These are phyloP conservation scores for Claviceps capensis DNA, from an alignment of 2,329 filamentous ascomycete genomes.

Conservation along the genomic window DNA sequence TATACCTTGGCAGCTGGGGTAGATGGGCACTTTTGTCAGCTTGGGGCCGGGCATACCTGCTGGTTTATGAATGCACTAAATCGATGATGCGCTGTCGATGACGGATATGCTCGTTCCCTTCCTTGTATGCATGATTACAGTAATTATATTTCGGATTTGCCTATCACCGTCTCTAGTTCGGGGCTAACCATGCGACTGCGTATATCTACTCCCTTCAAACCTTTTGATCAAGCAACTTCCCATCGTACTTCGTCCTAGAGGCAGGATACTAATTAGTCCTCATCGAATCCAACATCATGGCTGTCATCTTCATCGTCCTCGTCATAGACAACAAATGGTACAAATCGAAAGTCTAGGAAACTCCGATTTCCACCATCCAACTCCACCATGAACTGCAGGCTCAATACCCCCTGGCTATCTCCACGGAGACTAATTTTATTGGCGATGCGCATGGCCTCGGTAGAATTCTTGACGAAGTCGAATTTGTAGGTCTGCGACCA, in stretches of 20 bases:
- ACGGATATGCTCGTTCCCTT: not conserved
- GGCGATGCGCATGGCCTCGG: conserved; percentile 83
- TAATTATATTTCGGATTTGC: no score
- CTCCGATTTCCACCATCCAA: conserved; percentile 55
- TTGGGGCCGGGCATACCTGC: not conserved
- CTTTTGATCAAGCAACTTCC: not conserved
- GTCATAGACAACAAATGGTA: conserved; percentile 55
- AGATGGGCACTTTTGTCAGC: not conserved
- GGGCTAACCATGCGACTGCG: not conserved
- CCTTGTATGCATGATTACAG: no score
- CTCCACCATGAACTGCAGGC: conserved; percentile 93
- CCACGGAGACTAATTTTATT: conserved; percentile 85
- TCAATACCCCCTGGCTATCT: conserved; percentile 80
- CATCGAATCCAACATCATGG: not conserved
- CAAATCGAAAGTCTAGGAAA: conserved; percentile 74
- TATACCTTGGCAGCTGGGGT: not conserved
- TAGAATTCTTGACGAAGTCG: conserved; percentile 68
- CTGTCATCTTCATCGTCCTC: conserved; percentile 14
- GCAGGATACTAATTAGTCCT: conserved; percentile 2
- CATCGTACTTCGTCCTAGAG: not conserved
- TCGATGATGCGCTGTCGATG: not conserved
- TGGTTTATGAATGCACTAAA: not conserved
- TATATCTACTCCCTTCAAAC: not conserved
- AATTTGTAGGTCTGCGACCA: conserved; percentile 74
- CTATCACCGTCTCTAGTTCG: not conserved